Base-by-base conservation (phyloP, 2,329 filamentous ascomycete genomes). In the Colletotrichum kahawae region DNA sequence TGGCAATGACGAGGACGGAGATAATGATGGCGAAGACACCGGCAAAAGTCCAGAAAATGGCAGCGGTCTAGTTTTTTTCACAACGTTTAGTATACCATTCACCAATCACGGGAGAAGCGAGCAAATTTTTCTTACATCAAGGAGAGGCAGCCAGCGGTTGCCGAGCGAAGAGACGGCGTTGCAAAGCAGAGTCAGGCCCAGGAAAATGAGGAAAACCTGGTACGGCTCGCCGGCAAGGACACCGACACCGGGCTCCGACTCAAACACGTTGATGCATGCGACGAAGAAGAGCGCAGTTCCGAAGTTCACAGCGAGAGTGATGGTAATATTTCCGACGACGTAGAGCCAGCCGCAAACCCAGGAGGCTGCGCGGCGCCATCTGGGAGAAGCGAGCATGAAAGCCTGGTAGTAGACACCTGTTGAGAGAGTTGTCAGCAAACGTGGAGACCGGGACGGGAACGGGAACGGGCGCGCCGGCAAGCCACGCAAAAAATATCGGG, bases 271-370 rank as follows among this genome's bases (percentile, higher is more conserved):
- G 82, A 92, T 81, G 79, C 88, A 90, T 16, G 85, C 87, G 71
- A 90, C 86, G 73, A 90, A 83, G 82, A 91, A 89, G 77, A 95
- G 90, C 0, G 92, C 93, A 5, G 94, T 95, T 8, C 93, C 94
- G 79, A 95, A 95, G 86, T 95, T 94, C 81, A 95, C 93, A n/a
- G 93, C 90, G n/a, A 95, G 87, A 0, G 94, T 95, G 78, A 96
- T 96, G 78, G 93, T 95, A 82, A 95, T 93, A 84, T 95, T 95
- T 74, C 94, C 94, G 67, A 95, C 92, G 21, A 95, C 90, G 81
- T 94, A 95, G 27, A 93, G 87, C 93, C 93, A 95, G 75, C 93
- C 93, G 78, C 92, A 93, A 76, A 94, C 90, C 91, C 92, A 95
- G 36, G 92, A 92, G 18, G 92, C 87, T 18, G 93, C 84, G 56